Base-by-base conservation (phyloP, 2,329 filamentous ascomycete species). In the Diaporthe helianthi region DNA sequence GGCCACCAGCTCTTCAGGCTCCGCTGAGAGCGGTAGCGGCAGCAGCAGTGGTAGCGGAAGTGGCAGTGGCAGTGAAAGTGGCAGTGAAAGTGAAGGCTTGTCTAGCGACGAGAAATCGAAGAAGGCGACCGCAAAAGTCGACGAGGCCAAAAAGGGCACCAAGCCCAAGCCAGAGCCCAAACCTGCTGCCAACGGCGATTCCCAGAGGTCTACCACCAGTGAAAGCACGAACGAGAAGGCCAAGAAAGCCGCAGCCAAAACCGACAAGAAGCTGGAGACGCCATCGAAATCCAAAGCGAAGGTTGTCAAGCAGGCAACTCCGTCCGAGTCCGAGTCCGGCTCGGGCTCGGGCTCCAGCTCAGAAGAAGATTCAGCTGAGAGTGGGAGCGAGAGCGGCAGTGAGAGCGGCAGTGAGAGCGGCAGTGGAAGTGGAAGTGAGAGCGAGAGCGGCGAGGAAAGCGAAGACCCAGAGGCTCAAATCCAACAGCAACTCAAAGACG, bases 161-260 rank as follows among this genome's bases (percentile, higher is more conserved):
- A 69, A 55, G 29, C 67, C 69, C 15, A 61, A 64, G 22, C 51
- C 68, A 2, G 71, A 55, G 29, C 67, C 68, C 17, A 64, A 64
- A 19, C 46, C 68, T 4, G 71, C 72, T 15, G 69, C 75, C 6
- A 65, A 52, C 29, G 71, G 71, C 24, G 70, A 67, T n/a, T 68
- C 70, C 8, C 70, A 72, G 2, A 77, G 69, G 71, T 69, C 71
- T 8, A 67, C 69, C 19, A 74, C 73, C 8, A 76, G 73, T 52
- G 73, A 74, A 15, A 73, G 69, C 24, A 76, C 78, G 67, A 76
- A 74, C 47, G 77, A 78, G 22, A 78, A 75, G 38, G 73, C 71
- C 17, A 66, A 73, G 13, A 72, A 73, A 13, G 69, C 72, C 15
- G 65, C 67, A 22, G 52, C 53, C 8, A 72, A 71, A 67, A 44